Evolutionary conservation across 805 yeast genomes (phyloP).

Genomic region (Helenozyma rhizophorensis): DNA sequence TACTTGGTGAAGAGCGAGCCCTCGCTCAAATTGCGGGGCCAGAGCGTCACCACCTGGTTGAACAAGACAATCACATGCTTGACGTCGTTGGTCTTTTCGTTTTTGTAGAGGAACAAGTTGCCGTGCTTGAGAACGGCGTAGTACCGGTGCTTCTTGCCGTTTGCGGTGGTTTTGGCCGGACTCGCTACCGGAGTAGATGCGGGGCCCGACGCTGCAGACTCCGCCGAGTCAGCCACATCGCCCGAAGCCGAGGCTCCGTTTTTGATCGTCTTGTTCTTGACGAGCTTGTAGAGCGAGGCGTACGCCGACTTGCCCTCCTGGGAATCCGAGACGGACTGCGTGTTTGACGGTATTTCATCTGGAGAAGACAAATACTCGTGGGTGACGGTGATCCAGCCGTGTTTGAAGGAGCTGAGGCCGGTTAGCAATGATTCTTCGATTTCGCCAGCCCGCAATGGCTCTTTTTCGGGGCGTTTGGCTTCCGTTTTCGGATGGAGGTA

Average conservation of each 20-base stretch:
- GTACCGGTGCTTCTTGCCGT: slow-evolving; percentile 52
- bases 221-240: background rate
- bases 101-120: slow-evolving; percentile 78
- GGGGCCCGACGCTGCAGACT: background rate
- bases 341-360: slow-evolving; percentile 44
- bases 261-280: slow-evolving; percentile 26
- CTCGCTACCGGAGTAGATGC: slow-evolving; percentile 2
- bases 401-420: slow-evolving; percentile 59
- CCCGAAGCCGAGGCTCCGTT: background rate
- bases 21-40: slow-evolving; percentile 80
- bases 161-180: slow-evolving; percentile 12
- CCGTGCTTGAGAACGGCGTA: slow-evolving; percentile 81
- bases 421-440: slow-evolving; percentile 55
- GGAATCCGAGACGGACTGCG: slow-evolving; percentile 40
- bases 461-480: slow-evolving; percentile 12
- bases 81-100: slow-evolving; percentile 59
- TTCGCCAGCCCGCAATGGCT: slow-evolving; percentile 52
- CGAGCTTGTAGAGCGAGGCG: slow-evolving; percentile 55
- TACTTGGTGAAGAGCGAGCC: slow-evolving; percentile 76
- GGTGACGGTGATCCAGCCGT: slow-evolving; percentile 85
- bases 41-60: slow-evolving; percentile 65
- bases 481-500: slow-evolving; percentile 36
- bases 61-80: slow-evolving; percentile 76
- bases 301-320: slow-evolving; percentile 51
- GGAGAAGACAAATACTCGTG: slow-evolving; percentile 54